Conservation (phyloP, 78 protist species). For the Goniomonas avonlea region DNA sequence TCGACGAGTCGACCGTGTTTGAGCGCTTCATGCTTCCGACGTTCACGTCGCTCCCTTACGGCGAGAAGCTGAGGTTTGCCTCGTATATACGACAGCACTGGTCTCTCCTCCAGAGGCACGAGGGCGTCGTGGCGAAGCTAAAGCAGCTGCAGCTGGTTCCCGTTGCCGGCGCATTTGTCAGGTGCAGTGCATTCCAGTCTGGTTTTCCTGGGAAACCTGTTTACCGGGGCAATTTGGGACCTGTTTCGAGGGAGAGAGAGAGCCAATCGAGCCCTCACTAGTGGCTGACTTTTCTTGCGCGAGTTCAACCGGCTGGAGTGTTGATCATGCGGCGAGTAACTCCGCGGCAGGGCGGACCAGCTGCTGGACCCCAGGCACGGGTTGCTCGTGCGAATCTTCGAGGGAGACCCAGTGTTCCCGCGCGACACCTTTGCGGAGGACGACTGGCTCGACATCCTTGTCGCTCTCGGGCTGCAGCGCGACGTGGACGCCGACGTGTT, state of each 20-base stretch:
- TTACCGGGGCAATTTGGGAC: no score
- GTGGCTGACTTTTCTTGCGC: no score
- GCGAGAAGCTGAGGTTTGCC: neutral
- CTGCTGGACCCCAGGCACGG: neutral
- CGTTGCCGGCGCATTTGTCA: no score
- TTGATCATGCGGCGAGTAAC: no score
- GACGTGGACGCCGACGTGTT: neutral
- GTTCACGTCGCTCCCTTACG: neutral
- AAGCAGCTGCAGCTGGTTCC: no score
- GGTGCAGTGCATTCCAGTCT: no score
- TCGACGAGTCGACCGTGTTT: conserved; percentile 3
- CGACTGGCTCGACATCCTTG: conserved; percentile 12
- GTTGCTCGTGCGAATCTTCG: neutral
- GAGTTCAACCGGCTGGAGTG: no score
- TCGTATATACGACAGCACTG: neutral
- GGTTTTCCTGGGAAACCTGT: no score
- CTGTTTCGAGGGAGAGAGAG: no score
- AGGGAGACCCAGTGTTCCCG: conserved; percentile 18
- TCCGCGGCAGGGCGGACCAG: neutral
- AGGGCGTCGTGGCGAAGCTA: neutral
- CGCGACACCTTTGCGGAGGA: neutral
- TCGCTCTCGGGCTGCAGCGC: conserved; percentile 3
- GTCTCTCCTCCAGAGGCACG: neutral
- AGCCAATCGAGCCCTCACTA: no score
- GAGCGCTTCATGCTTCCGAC: neutral